Percentiles rank a stretch among this genome's conserved stretches.
Evolutionary conservation across 345 rosid species (phyloP).

Genomic region (Viola odorata): DNA sequence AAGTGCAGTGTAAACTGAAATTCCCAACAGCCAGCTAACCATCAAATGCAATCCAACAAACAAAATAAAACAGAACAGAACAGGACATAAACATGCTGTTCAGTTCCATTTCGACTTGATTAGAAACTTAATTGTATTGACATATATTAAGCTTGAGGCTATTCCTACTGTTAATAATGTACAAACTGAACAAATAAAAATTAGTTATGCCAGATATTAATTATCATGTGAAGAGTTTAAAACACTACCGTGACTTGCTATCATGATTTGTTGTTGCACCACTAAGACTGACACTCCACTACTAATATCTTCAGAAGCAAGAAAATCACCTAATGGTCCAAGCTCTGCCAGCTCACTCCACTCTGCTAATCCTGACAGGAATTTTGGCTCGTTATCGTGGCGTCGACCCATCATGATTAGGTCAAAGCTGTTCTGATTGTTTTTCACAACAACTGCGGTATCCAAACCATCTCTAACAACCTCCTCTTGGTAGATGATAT

Average conservation of each 20-base stretch:
- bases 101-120: too few relatives aligned
- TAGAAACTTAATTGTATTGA: too few relatives aligned
- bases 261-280: conserved; percentile 24
- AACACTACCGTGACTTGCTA: conserved; percentile 12
- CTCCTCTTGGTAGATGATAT: conserved; percentile 3
- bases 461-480: conserved; percentile 23
- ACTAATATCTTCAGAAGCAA: conserved; percentile 18
- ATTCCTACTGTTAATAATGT: too few relatives aligned
- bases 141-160: too few relatives aligned
- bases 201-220: too few relatives aligned
- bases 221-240: conserved; percentile 9
- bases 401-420: conserved; percentile 22
- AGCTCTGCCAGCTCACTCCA: conserved; percentile 29
- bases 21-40: too few relatives aligned
- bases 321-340: conserved; percentile 21
- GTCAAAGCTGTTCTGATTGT: conserved; percentile 6
- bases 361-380: conserved; percentile 16
- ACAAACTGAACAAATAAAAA: too few relatives aligned
- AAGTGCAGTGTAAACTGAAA: too few relatives aligned
- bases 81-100: too few relatives aligned
- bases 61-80: too few relatives aligned
- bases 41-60: too few relatives aligned
- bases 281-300: conserved; percentile 14
- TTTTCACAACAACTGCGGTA: conserved; percentile 10
- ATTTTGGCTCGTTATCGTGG: conserved; percentile 5